Base-by-base conservation (phyloP, 441 rosid species). In the Melastoma candidum region DNA sequence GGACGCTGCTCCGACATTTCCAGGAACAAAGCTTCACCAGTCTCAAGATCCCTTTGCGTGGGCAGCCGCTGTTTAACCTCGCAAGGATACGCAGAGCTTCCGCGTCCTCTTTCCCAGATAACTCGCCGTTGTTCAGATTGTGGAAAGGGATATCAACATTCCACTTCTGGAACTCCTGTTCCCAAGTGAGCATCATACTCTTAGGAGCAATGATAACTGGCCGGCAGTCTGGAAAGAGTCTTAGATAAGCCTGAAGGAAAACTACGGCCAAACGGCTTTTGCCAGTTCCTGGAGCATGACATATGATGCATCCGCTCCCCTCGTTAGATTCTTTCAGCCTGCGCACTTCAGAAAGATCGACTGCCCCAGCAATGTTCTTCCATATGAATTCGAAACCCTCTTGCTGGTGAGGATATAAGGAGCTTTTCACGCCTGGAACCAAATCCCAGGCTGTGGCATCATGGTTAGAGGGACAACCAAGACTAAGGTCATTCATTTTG, bases 281-380 rank as follows among this genome's bases (percentile, higher is more conserved):
- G 43, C 92, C 95, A 0, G 95, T 85, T 46, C 96, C 95, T 1
- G 92, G 92, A 56, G 95, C 92, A 43, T 88, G 96, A 4, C 92
- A 85, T 60, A 88, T 81, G 32, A 88, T 75, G 63, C 96, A 88
- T 27, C 96, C 96, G 48, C 71, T 63, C 7, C 60, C 73, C 17
- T 70, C 69, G 13, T 55, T 63, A 7, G 53, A 50, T 36, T 59
- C 53, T 47, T 54, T 48, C 49, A 60, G 49, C 63, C 64, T 48
- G 57, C 74, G 68, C 67, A 85, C 56, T 72, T 83, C 70, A 6
- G 75, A 60, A 22, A 81, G 70, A 44, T 53, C 1, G 13, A 77
- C 75, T 6, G 77, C 77, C 27, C 95, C 95, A 0, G 81, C 95
- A 39, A 87, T 49, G 44, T 77, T 87, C 51, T 54, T 81, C 96